A percentile compares a stretch with the other conserved stretches of the same genome.
Evolutionary conservation across 345 rosid genomes (phyloP).

Genomic region (Erodium maritimum): DNA sequence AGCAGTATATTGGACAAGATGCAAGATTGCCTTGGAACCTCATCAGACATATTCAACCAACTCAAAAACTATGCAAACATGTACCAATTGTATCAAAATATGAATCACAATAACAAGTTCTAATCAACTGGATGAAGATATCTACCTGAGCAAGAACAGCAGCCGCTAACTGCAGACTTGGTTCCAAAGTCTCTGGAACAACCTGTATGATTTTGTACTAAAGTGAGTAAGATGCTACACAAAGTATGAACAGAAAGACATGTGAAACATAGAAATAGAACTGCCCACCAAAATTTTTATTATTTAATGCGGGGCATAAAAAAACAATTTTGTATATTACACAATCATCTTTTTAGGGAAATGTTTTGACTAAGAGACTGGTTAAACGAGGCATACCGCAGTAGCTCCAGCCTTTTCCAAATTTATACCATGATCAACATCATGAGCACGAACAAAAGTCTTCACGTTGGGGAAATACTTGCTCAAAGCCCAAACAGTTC

Average conservation of each 20-base stretch:
- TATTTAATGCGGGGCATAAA: not conserved
- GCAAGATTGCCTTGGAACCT: not conserved
- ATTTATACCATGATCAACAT: conserved; percentile 89
- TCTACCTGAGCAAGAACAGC: conserved; percentile 96
- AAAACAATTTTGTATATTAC: not conserved
- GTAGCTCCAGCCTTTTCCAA: conserved; percentile 96
- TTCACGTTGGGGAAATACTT: conserved; percentile 92
- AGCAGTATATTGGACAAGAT: not conserved
- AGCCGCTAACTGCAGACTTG: conserved; percentile 95
- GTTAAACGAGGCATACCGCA: conserved; percentile 38
- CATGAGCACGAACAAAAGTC: conserved; percentile 96
- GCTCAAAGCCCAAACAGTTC: conserved; percentile 98
- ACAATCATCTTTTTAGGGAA: not conserved
- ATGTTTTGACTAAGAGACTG: not conserved
- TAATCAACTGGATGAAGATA: not conserved
- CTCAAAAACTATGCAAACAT: not conserved
- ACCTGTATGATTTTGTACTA: conserved; percentile 35
- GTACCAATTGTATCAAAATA: not conserved
- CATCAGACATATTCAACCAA: not conserved
- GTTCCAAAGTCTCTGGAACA: conserved; percentile 98
- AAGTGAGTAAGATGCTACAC: not conserved
- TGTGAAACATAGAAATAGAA: not conserved
- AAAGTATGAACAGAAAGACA: not conserved
- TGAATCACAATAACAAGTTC: not conserved
- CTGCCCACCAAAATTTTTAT: not conserved